Evolutionary conservation across 2,329 filamentous ascomycete genomes (phyloP).

Genomic region (Pestalotiopsis sp.): DNA sequence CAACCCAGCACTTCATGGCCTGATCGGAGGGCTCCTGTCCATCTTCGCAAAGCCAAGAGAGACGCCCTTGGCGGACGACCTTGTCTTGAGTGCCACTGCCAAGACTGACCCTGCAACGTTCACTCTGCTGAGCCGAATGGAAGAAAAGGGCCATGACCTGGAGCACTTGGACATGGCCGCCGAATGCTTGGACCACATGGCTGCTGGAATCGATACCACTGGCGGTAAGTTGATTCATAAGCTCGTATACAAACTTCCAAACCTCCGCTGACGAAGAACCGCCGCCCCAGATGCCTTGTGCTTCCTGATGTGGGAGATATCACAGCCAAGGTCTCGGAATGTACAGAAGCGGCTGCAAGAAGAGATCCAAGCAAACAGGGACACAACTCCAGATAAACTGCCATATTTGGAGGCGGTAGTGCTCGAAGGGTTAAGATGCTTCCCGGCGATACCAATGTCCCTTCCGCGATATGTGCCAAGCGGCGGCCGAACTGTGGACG

Average conservation of each 20-base stretch:
- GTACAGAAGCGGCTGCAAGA: constrained; percentile 55
- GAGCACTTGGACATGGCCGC: constrained; percentile 61
- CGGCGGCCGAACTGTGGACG: constrained; percentile 59
- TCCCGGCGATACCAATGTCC: constrained; percentile 69
- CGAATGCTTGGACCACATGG: constrained; percentile 74
- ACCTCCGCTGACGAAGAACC: neutral
- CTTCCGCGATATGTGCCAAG: constrained; percentile 62
- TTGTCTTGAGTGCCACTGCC: constrained; percentile 56
- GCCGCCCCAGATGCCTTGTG: constrained; percentile 58
- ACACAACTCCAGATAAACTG: constrained; percentile 49
- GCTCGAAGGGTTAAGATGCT: constrained; percentile 63
- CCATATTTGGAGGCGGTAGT: constrained; percentile 66
- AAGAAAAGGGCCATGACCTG: constrained; percentile 52
- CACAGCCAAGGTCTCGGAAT: constrained; percentile 55
- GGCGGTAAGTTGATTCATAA: constrained; percentile 36
- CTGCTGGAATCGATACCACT: constrained; percentile 72
- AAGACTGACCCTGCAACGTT: constrained; percentile 52
- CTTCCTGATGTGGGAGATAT: constrained; percentile 74
- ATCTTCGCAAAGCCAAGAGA: constrained; percentile 56
- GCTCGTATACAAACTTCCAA: neutral
- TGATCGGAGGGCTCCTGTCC: constrained; percentile 49
- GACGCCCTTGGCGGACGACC: constrained; percentile 61
- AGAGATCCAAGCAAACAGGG: constrained; percentile 51
- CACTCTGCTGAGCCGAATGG: constrained; percentile 62
- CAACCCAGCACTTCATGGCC: constrained; percentile 51